These are phyloP conservation scores for Senna tora DNA, from an alignment of 306 rosid genomes.

Conservation along the genomic window DNA sequence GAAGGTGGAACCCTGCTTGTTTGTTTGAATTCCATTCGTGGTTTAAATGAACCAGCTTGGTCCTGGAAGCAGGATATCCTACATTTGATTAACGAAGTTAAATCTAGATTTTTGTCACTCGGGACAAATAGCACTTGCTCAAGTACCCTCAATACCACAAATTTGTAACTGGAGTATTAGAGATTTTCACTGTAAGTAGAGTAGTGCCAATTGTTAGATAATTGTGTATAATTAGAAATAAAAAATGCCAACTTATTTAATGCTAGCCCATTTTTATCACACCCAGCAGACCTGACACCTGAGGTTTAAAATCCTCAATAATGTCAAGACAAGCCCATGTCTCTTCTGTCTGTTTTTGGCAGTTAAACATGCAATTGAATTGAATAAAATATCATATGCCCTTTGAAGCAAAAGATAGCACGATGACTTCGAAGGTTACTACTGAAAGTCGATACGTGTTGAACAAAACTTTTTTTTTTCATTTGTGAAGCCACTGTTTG, in stretches of 20 bases:
- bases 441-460: too few relatives aligned
- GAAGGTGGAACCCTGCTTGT: conserved; percentile 98
- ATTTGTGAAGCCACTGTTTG: background rate
- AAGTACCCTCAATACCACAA: conserved; percentile 45
- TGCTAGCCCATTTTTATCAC: conserved; percentile 34
- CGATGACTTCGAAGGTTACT: background rate
- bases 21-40: conserved; percentile 93
- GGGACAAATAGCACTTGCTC: conserved; percentile 36
- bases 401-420: background rate
- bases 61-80: conserved; percentile 77
- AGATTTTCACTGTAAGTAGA: conserved; percentile 13
- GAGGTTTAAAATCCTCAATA: background rate
- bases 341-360: background rate
- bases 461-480: background rate
- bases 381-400: background rate
- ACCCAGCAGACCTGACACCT: too few relatives aligned
- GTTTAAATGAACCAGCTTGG: conserved; percentile 81
- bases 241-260: conserved; percentile 27
- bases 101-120: conserved; percentile 46
- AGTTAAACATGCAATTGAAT: background rate
- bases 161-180: conserved; percentile 39
- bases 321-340: background rate
- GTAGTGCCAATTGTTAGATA: conserved; percentile 25
- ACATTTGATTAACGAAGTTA: conserved; percentile 45
- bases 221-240: conserved; percentile 18